These are phyloP conservation scores for Leucosporidium scottii DNA, from an alignment of 768 basidiomycete genomes.

Conservation along the genomic window DNA sequence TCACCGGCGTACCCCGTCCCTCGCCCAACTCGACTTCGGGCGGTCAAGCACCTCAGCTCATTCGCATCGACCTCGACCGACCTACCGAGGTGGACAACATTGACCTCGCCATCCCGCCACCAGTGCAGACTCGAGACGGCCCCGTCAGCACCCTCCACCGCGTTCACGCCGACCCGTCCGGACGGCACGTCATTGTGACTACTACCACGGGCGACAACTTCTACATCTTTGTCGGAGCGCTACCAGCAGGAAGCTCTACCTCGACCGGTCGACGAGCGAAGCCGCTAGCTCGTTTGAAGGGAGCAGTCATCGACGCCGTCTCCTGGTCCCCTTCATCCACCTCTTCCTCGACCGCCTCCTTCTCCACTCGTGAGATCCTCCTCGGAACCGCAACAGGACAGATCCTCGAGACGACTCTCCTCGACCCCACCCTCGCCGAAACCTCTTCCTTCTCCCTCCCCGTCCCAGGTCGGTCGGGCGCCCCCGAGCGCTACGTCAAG, in stretches of 20 bases:
- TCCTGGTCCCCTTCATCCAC: conserved; percentile 69
- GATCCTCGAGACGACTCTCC: conserved; percentile 70
- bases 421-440: conserved; percentile 68
- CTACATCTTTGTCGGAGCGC: conserved; percentile 60
- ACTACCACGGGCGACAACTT: conserved; percentile 86
- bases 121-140: conserved; percentile 40
- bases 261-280: conserved; percentile 69
- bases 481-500: conserved; percentile 42
- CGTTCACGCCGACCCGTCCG: conserved; percentile 86
- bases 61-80: conserved; percentile 76
- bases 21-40: conserved; percentile 17
- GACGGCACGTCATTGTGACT: conserved; percentile 78
- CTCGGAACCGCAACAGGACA: conserved; percentile 77
- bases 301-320: conserved; percentile 75
- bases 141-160: conserved; percentile 51
- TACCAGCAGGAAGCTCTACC: conserved; percentile 31
- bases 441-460: conserved; percentile 48
- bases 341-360: conserved; percentile 47
- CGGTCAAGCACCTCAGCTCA: conserved; percentile 22
- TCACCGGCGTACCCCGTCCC: conserved; percentile 29
- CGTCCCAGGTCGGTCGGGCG: conserved; percentile 37
- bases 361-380: conserved; percentile 74
- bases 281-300: conserved; percentile 66
- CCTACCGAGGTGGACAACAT: conserved; percentile 67
- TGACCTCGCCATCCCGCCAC: conserved; percentile 61